Evolutionary conservation across 2,329 filamentous ascomycete species (phyloP), one percentile per base, ranked within the genome.

Genomic region (Aschersonia sp.): DNA sequence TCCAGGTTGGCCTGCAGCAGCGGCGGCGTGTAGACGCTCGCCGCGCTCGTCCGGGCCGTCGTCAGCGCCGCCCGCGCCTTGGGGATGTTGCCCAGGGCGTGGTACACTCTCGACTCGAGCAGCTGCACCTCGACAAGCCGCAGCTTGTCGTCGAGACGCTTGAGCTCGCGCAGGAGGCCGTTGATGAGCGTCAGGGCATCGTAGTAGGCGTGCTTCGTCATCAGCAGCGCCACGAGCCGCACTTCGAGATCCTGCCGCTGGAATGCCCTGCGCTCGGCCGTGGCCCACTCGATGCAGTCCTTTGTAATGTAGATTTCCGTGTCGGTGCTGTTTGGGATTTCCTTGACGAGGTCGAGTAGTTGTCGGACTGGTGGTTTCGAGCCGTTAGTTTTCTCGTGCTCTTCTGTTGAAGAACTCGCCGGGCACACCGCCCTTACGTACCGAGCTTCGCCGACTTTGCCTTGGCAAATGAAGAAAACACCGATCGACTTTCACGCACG

Each of bases 281-380:
- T 87, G 45, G 92, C 92, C 92, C 92, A 98, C 71, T 97, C 90
- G 80, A 98, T 98, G 72, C 88, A 97, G 69, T 92, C 95, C 70
- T 95, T 95, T 61, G 92, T 98, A 59, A 95, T 87, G 64, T 82
- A 72, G 65, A 95, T 88, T 71, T 98, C 92, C 62, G 83, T 86
- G 64, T 98, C 92, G 72, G 84, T 84, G 58, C 87, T 92, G 69
- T 95, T 84, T 59, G 94, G 92, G 58, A 97, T 95, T 60, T 84
- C 79, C 59, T 85, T 81, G 74, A 97, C 92, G 65, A 95, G 81
- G 66, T 98, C 92, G 65, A 98, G 84, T 30, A 98, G 81, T 69
- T 95, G 88, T 58, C 92, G 90, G 57, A 98, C 92, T 95, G 56
- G 52, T 47, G 45, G 47, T 42, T 30, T 46, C 42, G 46, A 46